Conservation (phyloP, 1,139 yeast genomes). For the Geotrichum armillariae region DNA sequence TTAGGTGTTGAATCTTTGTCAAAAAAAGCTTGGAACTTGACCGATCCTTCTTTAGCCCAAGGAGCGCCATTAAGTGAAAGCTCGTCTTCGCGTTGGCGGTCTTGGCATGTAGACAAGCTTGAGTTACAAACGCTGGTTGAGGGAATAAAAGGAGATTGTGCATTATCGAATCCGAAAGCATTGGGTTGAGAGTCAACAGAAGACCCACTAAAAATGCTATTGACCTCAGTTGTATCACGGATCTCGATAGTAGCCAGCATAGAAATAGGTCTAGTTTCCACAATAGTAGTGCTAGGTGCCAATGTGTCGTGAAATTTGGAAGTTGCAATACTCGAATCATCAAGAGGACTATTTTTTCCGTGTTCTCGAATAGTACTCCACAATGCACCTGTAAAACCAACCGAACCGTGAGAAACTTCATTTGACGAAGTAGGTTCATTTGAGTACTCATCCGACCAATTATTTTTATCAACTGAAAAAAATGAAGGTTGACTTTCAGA, state of each 20-base stretch:
- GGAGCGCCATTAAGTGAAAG: slow-evolving; percentile 73
- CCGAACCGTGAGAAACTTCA: slow-evolving; percentile 20
- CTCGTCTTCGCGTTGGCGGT: slow-evolving; percentile 40
- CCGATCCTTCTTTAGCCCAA: slow-evolving; percentile 74
- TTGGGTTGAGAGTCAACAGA: background rate
- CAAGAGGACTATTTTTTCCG: slow-evolving; percentile 17
- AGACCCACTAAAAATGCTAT: slow-evolving; percentile 5
- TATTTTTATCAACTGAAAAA: slow-evolving; percentile 1
- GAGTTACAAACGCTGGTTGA: background rate
- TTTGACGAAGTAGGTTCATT: background rate
- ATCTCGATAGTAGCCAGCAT: slow-evolving; percentile 1
- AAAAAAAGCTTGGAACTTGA: slow-evolving; percentile 51
- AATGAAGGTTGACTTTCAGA: background rate
- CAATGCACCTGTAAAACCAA: slow-evolving; percentile 39
- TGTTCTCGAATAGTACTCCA: slow-evolving; percentile 36
- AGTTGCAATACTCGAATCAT: background rate
- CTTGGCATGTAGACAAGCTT: background rate
- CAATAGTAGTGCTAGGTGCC: background rate
- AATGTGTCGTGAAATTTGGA: background rate
- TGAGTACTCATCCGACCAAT: background rate
- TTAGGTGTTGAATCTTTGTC: slow-evolving; percentile 22
- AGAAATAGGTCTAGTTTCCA: background rate
- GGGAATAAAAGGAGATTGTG: background rate
- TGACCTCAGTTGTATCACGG: slow-evolving; percentile 1
- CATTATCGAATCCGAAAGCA: background rate